Evolutionary conservation across 371 early-diverging fungal species (phyloP).

Genomic region (Quaeritorhiza haematococci): DNA sequence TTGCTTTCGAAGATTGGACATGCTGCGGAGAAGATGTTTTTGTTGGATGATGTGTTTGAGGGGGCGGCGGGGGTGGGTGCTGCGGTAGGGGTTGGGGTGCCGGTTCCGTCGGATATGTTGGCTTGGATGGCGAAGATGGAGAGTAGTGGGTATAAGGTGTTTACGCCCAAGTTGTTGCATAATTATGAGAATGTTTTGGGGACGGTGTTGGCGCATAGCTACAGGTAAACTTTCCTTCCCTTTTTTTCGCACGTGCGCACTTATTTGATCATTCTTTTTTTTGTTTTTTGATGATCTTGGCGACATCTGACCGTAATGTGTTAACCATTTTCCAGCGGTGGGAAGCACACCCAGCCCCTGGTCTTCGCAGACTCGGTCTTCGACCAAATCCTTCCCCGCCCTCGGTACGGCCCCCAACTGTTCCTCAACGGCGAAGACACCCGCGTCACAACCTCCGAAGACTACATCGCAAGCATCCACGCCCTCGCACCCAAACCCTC

Average conservation of each 20-base stretch:
- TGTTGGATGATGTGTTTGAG: slow-evolving; percentile 28
- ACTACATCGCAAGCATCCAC: slow-evolving; percentile 25
- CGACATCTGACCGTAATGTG: too few species aligned
- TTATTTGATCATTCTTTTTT: not conserved
- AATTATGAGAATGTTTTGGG: slow-evolving; percentile 39
- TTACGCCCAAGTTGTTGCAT: slow-evolving; percentile 32
- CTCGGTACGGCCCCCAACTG: slow-evolving; percentile 16
- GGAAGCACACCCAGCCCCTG: not conserved
- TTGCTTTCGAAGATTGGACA: slow-evolving; percentile 26
- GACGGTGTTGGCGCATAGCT: slow-evolving; percentile 36
- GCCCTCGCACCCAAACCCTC: slow-evolving; percentile 12
- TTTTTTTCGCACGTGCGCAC: slow-evolving; percentile 16
- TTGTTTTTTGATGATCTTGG: not conserved
- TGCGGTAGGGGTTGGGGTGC: slow-evolving; percentile 10
- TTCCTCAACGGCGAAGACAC: slow-evolving; percentile 17
- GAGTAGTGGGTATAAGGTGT: slow-evolving; percentile 30
- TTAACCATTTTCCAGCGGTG: too few species aligned
- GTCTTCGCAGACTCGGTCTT: slow-evolving; percentile 24
- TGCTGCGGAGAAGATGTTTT: slow-evolving; percentile 30
- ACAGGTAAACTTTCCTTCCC: slow-evolving; percentile 17
- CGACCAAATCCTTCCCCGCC: slow-evolving; percentile 34
- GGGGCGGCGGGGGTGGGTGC: not conserved
- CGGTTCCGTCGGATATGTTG: slow-evolving; percentile 22
- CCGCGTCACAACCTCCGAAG: slow-evolving; percentile 22
- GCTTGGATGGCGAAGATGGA: slow-evolving; percentile 34